Evolutionary conservation across 768 basidiomycete genomes (phyloP).

Genomic region (Rhodotorula paludigena): DNA sequence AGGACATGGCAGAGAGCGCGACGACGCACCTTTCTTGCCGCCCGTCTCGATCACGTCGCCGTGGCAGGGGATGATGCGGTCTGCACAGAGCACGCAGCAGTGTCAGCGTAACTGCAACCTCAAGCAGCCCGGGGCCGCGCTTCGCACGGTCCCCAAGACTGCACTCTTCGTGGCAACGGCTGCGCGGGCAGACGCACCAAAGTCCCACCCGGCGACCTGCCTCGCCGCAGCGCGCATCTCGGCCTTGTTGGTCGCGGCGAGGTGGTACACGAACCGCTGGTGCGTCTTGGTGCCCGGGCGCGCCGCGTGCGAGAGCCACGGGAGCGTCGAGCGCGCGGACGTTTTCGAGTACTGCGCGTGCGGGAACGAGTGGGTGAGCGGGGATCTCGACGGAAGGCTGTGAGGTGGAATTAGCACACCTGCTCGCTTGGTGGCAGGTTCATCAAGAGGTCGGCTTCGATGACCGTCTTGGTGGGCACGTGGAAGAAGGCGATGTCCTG

Average conservation of each 20-base stretch:
- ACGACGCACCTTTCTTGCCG: slow-evolving; percentile 53
- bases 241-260: slow-evolving; percentile 45
- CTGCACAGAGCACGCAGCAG: background rate
- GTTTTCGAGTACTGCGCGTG: slow-evolving; percentile 45
- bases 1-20: too few relatives aligned
- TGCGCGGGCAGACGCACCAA: slow-evolving; percentile 46
- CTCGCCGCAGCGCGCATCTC: slow-evolving; percentile 61
- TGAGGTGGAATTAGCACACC: slow-evolving; percentile 35
- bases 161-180: too few relatives aligned
- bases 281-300: slow-evolving; percentile 44
- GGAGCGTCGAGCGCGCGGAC: slow-evolving; percentile 21
- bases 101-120: background rate
- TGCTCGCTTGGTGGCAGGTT: slow-evolving; percentile 77
- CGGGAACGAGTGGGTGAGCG: slow-evolving; percentile 29
- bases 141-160: too few relatives aligned
- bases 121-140: too few relatives aligned
- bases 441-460: slow-evolving; percentile 76
- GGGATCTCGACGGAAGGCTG: background rate
- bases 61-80: slow-evolving; percentile 49
- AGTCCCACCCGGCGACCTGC: slow-evolving; percentile 67
- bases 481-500: slow-evolving; percentile 83
- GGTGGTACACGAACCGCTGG: slow-evolving; percentile 39
- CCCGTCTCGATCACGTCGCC: slow-evolving; percentile 62
- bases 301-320: slow-evolving; percentile 36
- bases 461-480: slow-evolving; percentile 61